phyloP scores from a whole-genome alignment of 257 asterid genomes.

The Buddleja alternifolia region DNA sequence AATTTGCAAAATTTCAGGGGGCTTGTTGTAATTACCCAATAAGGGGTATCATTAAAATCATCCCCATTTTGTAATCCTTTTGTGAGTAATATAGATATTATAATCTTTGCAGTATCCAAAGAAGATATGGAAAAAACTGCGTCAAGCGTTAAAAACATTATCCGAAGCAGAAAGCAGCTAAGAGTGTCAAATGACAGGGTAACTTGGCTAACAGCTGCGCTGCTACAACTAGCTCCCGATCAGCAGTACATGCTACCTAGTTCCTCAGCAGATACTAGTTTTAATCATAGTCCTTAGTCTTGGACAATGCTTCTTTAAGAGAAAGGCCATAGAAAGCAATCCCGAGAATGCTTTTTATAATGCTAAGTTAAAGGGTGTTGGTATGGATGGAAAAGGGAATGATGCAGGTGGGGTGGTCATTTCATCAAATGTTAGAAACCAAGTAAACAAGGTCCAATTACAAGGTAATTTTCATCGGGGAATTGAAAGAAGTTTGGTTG shows the following conservation, averaged over 20 bases:
- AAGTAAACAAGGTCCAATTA: constrained; percentile 31
- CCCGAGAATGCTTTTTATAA: constrained; percentile 46
- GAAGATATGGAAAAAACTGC: constrained; percentile 70
- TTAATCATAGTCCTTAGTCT: constrained; percentile 50
- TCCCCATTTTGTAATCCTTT: too few species aligned
- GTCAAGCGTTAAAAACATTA: constrained; percentile 63
- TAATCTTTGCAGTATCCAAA: constrained; percentile 49
- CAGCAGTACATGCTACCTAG: constrained; percentile 53
- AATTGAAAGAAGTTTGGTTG: constrained; percentile 79
- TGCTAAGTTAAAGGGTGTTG: constrained; percentile 38
- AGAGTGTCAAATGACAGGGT: constrained; percentile 64
- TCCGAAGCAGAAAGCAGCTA: constrained; percentile 78
- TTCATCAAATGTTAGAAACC: constrained; percentile 39
- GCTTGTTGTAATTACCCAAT: too few species aligned
- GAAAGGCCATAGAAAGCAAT: constrained; percentile 64
- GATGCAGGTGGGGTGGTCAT: constrained; percentile 32
- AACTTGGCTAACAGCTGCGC: constrained; percentile 72
- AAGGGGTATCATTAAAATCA: too few species aligned
- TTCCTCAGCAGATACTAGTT: constrained; percentile 58
- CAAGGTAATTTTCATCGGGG: constrained; percentile 41
- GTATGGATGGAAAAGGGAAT: constrained; percentile 34
- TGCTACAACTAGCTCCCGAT: constrained; percentile 75
- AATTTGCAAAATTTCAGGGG: too few species aligned
- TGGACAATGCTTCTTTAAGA: constrained; percentile 34
- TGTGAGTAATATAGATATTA: constrained; percentile 8